These are phyloP conservation scores for Cyclospora cayetanensis DNA, from an alignment of 169 alveolate genomes.

Conservation along the genomic window DNA sequence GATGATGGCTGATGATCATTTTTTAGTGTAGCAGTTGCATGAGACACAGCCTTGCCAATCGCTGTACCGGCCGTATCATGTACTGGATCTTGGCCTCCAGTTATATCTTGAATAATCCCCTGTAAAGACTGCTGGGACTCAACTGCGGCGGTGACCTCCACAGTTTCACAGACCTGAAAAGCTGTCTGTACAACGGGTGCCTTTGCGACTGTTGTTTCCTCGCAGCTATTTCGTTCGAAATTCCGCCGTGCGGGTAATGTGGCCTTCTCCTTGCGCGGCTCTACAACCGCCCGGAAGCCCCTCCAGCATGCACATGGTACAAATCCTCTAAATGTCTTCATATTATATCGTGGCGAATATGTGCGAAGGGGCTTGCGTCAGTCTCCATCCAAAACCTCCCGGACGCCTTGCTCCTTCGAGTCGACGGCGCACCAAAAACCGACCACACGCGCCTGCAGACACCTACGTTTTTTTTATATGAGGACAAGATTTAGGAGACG, in stretches of 20 bases:
- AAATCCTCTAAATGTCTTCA: neutral
- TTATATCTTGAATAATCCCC: neutral
- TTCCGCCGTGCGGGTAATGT: neutral
- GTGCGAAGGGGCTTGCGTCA: no score
- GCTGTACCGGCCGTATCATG: no score
- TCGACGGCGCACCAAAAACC: no score
- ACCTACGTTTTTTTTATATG: no score
- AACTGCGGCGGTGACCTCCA: neutral
- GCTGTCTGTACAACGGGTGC: neutral
- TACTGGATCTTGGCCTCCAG: neutral
- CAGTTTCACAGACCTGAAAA: neutral
- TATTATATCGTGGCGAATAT: neutral
- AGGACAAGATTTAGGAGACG: no score
- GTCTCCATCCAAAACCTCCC: no score
- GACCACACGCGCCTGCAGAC: no score
- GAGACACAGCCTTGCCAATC: no score
- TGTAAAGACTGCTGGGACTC: neutral
- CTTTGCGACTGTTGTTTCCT: neutral
- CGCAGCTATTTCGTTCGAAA: neutral
- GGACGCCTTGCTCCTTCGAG: no score
- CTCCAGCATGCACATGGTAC: conserved; percentile 39
- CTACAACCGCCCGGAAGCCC: neutral
- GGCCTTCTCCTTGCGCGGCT: conserved; percentile 8
- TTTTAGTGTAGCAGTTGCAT: neutral
- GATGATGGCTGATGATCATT: no score